Conservation (phyloP, 75 land plant species). For the Picea glauca region DNA sequence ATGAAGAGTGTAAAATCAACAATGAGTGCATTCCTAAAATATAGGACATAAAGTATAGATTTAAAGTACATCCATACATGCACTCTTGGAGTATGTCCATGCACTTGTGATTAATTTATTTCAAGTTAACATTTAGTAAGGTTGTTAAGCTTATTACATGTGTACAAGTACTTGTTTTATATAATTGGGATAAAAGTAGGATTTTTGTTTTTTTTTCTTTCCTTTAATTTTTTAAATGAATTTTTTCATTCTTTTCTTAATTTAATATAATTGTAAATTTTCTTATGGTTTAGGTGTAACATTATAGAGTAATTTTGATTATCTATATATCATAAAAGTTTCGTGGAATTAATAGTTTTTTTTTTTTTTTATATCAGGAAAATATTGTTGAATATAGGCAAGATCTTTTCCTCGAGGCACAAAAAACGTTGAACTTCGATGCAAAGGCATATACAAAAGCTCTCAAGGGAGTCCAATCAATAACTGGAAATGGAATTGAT, state of each 20-base stretch:
- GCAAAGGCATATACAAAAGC: constrained; percentile 24
- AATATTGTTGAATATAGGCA: constrained; percentile 38
- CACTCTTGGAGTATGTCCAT: no score
- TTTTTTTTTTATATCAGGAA: constrained; percentile 25
- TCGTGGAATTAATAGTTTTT: neutral
- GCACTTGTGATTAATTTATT: no score
- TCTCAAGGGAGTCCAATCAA: constrained; percentile 8
- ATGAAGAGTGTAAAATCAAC: no score
- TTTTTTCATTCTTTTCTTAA: neutral
- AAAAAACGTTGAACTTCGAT: constrained; percentile 16
- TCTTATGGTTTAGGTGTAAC: neutral
- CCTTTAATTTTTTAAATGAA: neutral
- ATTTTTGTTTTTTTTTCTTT: neutral
- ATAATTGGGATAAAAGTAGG: no score
- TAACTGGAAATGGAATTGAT: constrained; percentile 35
- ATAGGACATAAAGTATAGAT: no score
- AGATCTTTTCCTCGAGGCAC: constrained; percentile 22
- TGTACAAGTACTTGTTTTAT: no score
- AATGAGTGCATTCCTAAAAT: no score
- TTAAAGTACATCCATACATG: no score
- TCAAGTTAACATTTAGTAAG: no score
- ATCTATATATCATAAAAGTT: neutral
- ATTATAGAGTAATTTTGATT: neutral
- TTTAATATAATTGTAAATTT: neutral
- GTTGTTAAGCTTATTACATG: no score